phyloP scores from a whole-genome alignment of 306 rosid genomes.

The Albizia julibrissin region DNA sequence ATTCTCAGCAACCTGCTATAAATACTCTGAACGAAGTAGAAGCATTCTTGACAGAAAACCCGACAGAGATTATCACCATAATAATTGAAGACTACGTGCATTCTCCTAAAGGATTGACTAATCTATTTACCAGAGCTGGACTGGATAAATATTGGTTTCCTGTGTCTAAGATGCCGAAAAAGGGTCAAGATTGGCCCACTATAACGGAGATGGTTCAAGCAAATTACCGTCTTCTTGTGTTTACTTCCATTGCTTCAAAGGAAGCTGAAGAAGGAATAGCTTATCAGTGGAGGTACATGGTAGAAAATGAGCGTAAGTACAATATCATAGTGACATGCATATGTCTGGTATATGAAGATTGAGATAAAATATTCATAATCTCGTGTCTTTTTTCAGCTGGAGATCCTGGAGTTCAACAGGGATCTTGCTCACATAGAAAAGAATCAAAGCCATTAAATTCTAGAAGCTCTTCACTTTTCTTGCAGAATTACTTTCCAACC shows the following conservation, averaged over 20 bases:
- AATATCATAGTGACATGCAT: constrained; percentile 6
- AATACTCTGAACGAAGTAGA: constrained; percentile 89
- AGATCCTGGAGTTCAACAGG: constrained; percentile 81
- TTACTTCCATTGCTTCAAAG: constrained; percentile 83
- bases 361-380: constrained; percentile 10
- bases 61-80: constrained; percentile 82
- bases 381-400: constrained; percentile 75
- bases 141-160: constrained; percentile 90
- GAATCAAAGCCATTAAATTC: constrained; percentile 84
- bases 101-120: constrained; percentile 76
- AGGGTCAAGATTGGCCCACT: constrained; percentile 91
- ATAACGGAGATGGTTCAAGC: constrained; percentile 77
- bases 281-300: constrained; percentile 93
- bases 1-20: constrained; percentile 91
- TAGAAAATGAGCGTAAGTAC: constrained; percentile 89
- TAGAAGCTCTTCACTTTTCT: constrained; percentile 69
- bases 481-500: constrained; percentile 88
- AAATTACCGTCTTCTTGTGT: constrained; percentile 87
- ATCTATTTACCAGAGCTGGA: constrained; percentile 70
- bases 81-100: constrained; percentile 91
- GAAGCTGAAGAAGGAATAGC: constrained; percentile 94
- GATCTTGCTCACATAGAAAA: constrained; percentile 82
- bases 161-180: constrained; percentile 76
- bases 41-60: constrained; percentile 73
- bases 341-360: constrained; percentile 9